Base-by-base conservation (phyloP, 495 filamentous ascomycete genomes). In the Aspergillus coremiiformis region DNA sequence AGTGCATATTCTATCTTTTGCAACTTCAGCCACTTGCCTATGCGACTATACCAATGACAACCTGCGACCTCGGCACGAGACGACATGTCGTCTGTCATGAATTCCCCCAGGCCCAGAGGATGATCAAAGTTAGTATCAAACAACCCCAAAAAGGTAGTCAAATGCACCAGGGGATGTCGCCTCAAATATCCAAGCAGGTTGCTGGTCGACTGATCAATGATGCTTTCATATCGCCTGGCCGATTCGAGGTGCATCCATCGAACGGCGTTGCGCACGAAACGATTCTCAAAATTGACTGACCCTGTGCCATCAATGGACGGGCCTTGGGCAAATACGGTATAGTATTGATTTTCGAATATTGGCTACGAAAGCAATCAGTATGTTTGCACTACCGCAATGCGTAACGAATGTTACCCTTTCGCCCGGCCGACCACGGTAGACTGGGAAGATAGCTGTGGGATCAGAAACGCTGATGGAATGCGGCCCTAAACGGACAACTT, bases 401-500 rank as follows among this genome's bases (percentile, higher is more conserved):
- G 20, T 37, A 19, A 7, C 14, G 7, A 27, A 52, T 35, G 32
- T 17, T 53, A 49, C 46, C 50, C 12, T 33, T n/a, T 47, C 7
- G 2, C 10, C 3, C 14, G 5, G 15, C 33, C 22, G 15, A 9
- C 17, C 15, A 9, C 26, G 41, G 23, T 52, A 48, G 8, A 53
- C 24, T 7, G 41, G 23, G 11, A 53, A 55, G 41, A 78, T 74
- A 0, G 61, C 73, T 14, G 64, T 66, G 0, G 44, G 54, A 30
- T 74, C 73, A 29, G 72, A 61, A 8, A 83, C 69, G 45, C 75
- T 82, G 9, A 84, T 63, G 24, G 70, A 68, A 29, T 77, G 72
- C 0, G 81, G 81, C 0, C 81, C 81, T 10, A 84, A 62, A 1
- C 81, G 73, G 22, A 86, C 81, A 1, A 77, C 59, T 1, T 67